A percentile compares a stretch with the other conserved stretches of the same genome.
phyloP scores from a whole-genome alignment of 305 asterid genomes.

The Fraxinus latifolia region DNA sequence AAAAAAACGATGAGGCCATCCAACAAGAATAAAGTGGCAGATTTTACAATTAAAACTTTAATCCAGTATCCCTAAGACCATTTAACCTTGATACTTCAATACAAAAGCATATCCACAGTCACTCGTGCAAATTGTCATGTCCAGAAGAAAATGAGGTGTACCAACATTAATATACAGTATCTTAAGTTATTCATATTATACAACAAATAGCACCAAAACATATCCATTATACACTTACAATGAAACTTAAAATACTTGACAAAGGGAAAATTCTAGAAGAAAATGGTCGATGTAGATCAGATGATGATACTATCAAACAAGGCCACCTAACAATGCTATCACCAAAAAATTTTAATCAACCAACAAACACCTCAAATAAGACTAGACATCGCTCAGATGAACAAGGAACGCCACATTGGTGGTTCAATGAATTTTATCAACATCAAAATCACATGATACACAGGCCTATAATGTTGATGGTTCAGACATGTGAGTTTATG shows the following conservation, averaged over 20 bases:
- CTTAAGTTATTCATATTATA: background rate
- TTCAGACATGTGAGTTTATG: background rate
- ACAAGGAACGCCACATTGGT: background rate
- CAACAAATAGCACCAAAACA: background rate
- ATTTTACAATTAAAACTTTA: conserved; percentile 1
- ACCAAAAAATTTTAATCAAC: conserved; percentile 1
- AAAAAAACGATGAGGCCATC: conserved; percentile 11
- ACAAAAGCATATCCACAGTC: background rate
- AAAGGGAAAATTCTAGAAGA: background rate
- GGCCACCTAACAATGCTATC: background rate
- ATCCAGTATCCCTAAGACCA: conserved; percentile 18
- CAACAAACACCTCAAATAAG: conserved; percentile 8
- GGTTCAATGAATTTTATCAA: conserved; percentile 16
- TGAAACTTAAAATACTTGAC: background rate
- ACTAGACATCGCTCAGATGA: conserved; percentile 8
- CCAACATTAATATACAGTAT: background rate
- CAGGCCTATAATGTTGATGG: conserved; percentile 9
- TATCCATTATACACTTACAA: background rate
- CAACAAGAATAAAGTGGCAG: conserved; percentile 6
- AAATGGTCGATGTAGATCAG: background rate
- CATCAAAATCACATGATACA: conserved; percentile 6
- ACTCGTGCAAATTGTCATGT: background rate
- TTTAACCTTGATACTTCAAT: conserved; percentile 1
- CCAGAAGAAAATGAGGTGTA: background rate
- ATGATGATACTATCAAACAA: background rate